Base-by-base conservation (phyloP, 2,329 filamentous ascomycete species). In the Parastagonospora avenae region DNA sequence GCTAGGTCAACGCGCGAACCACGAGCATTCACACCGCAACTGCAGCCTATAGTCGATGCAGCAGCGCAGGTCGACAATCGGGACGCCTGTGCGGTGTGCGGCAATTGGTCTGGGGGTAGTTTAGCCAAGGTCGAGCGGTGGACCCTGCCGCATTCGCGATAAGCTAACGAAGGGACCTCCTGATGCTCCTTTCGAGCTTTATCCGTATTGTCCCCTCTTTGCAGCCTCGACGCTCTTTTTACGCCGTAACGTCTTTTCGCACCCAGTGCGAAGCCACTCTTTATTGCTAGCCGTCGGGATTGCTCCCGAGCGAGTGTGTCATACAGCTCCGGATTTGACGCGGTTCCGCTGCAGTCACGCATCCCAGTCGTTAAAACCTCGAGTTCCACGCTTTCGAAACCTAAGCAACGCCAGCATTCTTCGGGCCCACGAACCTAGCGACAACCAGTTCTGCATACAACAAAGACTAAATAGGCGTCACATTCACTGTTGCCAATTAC, bases 341-440 rank as follows among this genome's bases (percentile, higher is more conserved):
- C 50, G 49, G 48, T 52, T 49, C 49, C 35, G 48, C 42, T 31
- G 37, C 28, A 46, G 41, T 30, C 29, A 41, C 40, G 35, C 27
- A 55, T 38, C 40, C 48, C 46, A 14, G 41, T 38, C 42, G 30
- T 36, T 48, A 31, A 28, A 49, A 35, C 41, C 31, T 36, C 32
- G 53, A 39, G 54, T 53, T 47, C 51, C 54, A 54, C 59, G 36
- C 42, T 29, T 43, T 55, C 58, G 63, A 66, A 66, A 66, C 63
- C 43, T 46, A 38, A 47, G 52, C 60, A 50, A 60, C 60, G 48
- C 53, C 57, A 60, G 50, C 49, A 33, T 48, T 51, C 57, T 59
- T 52, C 57, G 48, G 35, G 32, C 10, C 52, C 39, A 50, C 38
- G 39, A 39, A 55, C 54, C 48, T 43, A 41, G 44, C 39, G 48